phyloP scores from a whole-genome alignment of 441 rosid species.

The Pelargonium fulgidum region DNA sequence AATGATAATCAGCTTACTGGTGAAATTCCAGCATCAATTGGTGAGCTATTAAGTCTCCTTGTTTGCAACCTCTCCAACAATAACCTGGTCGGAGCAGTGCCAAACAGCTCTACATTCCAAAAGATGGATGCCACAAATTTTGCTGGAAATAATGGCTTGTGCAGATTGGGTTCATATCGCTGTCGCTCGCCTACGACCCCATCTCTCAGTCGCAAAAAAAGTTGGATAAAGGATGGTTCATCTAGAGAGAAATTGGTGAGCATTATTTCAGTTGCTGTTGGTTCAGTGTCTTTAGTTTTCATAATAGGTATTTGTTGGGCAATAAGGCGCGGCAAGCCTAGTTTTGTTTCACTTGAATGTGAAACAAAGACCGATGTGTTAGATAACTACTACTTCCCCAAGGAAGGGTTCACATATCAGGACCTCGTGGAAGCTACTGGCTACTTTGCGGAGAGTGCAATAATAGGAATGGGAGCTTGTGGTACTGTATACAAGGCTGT shows the following conservation, averaged over 20 bases:
- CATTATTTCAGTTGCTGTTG: slow-evolving; percentile 47
- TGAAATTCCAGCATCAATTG: slow-evolving; percentile 63
- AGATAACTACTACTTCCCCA: slow-evolving; percentile 73
- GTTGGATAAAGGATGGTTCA: slow-evolving; percentile 20
- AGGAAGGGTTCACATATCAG: slow-evolving; percentile 68
- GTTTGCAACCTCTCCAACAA: slow-evolving; percentile 93
- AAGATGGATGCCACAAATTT: slow-evolving; percentile 69
- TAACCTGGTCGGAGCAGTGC: slow-evolving; percentile 68
- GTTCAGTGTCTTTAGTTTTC: slow-evolving; percentile 69
- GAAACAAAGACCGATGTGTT: slow-evolving; percentile 48
- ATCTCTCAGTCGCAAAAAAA: slow-evolving; percentile 28
- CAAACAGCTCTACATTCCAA: slow-evolving; percentile 47
- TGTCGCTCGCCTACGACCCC: slow-evolving; percentile 29
- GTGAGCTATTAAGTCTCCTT: slow-evolving; percentile 62
- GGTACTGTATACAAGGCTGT: slow-evolving; percentile 88
- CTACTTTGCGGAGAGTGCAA: slow-evolving; percentile 69
- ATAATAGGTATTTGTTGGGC: slow-evolving; percentile 53
- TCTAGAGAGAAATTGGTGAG: slow-evolving; percentile 49
- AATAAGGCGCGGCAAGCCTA: slow-evolving; percentile 42
- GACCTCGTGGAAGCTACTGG: slow-evolving; percentile 69
- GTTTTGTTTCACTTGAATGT: slow-evolving; percentile 37
- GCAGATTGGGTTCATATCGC: slow-evolving; percentile 67
- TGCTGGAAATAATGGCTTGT: slow-evolving; percentile 66
- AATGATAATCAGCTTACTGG: slow-evolving; percentile 75
- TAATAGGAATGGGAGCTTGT: slow-evolving; percentile 80